Evolutionary conservation across 2,329 filamentous ascomycete species (phyloP), one percentile per base, ranked within the genome.

Genomic region (Pseudofabraea citricarpa): DNA sequence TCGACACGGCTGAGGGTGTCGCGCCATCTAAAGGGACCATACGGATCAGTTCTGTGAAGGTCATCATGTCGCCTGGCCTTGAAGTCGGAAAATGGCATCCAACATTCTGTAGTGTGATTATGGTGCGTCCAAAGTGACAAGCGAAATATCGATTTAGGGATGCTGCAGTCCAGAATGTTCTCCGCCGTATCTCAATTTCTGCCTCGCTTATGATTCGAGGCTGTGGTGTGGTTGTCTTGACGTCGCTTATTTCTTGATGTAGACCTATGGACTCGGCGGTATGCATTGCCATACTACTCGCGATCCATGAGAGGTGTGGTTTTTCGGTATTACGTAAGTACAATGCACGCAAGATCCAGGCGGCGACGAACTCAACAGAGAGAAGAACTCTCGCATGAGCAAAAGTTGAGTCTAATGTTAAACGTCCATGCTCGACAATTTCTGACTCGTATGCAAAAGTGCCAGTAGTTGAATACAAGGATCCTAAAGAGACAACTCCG

Each of bases 121-220:
- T 50, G 7, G 52, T 48, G 15, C 54, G 46, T 5, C 54, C 52
- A 45, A 54, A 53, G 18, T 57, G 49, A 2, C 44, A 43, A 20
- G 48, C 37, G 18, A 56, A 43, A 27, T 50, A 48, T 26, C 44
- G 44, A 35, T 57, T 55, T 4, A 56, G 22, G 2, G 46, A 42
- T 26, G 43, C 41, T 6, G 51, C 45, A 10, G 52, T 44, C 55
- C 50, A 56, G 24, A 57, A 56, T 5, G 37, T 49, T 22, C 45
- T 47, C 20, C 52, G 41, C n/a, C 55, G 45, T 4, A 46, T 12
- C 15, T 52, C 46, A 9, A 50, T 22, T 19, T 54, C 44, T 15
- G 48, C 19, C 2, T 51, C 41, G 15, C 40, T 35, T 4, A n/a
- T n/a, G n/a, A n/a, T n/a, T n/a, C n/a, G n/a, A n/a, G n/a, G n/a